Evolutionary conservation across 1,284 basidiomycete species (phyloP), one percentile per base, ranked within the genome.

Genomic region (Leccinum solheimii): DNA sequence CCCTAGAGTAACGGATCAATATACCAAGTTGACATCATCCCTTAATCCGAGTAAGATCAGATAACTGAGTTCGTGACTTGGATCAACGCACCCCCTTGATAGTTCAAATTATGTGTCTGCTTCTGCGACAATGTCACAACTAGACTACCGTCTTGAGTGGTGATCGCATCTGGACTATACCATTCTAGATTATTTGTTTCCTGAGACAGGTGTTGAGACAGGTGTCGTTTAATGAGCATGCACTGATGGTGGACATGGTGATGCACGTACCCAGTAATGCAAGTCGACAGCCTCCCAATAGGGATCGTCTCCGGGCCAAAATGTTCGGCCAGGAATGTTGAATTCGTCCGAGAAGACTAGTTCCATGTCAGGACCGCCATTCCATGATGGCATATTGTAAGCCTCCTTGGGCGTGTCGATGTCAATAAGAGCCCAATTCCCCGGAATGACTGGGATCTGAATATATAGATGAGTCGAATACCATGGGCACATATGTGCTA

Each of bases 331-430:
- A 34, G 89, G 86, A 34, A 78, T 78, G 67, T 93, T 86, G 72
- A 94, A 94, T 74, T 94, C 92, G 72, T 94, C 91, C 6, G 86
- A 90, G 72, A 88, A 92, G 1, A 90, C 88, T 16, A 92, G 76
- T 10, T 80, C 72, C 72, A 79, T 69, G 34, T 82, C 65, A 7
- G 81, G 75, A 2, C 82, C 81, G 60, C 86, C 83, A 53, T 73
- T 76, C 67, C 74, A 79, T 49, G 86, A 87, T 0, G 72, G 68
- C 57, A 81, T 82, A 1, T 75, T 80, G 67, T 83, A 79, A 11
- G 76, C 84, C 0, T 81, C 79, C 58, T 77, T 64, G 2, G 90
- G 90, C 0, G 90, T 91, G 59, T 90, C 85, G 5, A 78, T 64
- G 72, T 92, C 90, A 63, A 92, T 84, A 34, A 90, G 77, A 16